Percentiles rank a stretch among this genome's conserved stretches.
Evolutionary conservation across 2,329 filamentous ascomycete species (phyloP).

Genomic region (Aplosporella prunicola): DNA sequence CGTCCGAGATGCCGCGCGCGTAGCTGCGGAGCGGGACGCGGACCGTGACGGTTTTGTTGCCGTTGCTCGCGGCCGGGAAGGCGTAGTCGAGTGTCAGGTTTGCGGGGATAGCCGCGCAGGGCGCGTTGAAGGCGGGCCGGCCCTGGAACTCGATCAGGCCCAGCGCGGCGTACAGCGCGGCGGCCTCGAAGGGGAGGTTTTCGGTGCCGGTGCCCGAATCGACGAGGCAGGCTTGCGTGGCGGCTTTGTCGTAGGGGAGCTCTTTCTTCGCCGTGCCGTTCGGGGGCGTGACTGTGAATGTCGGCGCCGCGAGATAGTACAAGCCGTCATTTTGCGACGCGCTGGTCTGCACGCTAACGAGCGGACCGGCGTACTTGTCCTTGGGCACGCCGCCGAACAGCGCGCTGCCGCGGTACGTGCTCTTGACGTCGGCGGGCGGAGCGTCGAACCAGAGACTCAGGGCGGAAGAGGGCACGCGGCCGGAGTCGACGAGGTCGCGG

Average conservation of each 20-base stretch:
- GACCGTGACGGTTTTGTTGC: conserved; percentile 9
- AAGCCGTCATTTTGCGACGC: not conserved
- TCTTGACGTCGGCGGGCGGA: conserved; percentile 15
- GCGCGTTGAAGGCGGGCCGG: not conserved
- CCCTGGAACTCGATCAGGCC: not conserved
- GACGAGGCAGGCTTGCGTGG: conserved; percentile 19
- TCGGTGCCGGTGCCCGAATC: conserved; percentile 24
- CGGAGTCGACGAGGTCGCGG: conserved; percentile 23
- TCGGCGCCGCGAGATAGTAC: conserved; percentile 2
- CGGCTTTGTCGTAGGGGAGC: conserved; percentile 1
- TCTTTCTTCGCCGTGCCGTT: too few relatives aligned
- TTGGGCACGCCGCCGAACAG: conserved; percentile 26
- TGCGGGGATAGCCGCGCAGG: not conserved
- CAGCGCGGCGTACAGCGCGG: conserved; percentile 17
- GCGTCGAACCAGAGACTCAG: conserved; percentile 30
- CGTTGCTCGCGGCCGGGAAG: conserved; percentile 10
- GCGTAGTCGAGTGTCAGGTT: conserved; percentile 4
- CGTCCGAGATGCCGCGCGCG: not conserved
- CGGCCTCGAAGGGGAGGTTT: conserved; percentile 16
- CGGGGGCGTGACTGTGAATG: not conserved
- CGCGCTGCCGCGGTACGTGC: conserved; percentile 20
- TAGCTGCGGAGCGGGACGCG: not conserved
- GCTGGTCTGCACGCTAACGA: conserved; percentile 22
- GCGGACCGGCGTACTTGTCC: conserved; percentile 23
- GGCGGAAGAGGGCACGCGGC: conserved; percentile 16